Base-by-base conservation (phyloP, 306 rosid genomes). In the Medicago arabica region DNA sequence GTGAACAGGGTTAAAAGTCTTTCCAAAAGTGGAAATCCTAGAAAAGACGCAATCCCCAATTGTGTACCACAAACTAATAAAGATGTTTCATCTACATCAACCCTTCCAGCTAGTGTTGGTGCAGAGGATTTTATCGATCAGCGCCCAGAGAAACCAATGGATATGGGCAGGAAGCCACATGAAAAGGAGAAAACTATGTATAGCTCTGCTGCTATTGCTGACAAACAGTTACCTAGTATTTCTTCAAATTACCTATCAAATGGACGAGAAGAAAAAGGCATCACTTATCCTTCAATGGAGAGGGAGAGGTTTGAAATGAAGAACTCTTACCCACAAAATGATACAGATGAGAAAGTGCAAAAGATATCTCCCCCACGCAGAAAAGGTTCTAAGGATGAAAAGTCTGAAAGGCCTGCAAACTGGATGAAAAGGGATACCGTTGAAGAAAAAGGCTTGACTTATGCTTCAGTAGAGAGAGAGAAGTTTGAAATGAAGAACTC, bases 1-100 rank as follows among this genome's bases (percentile, higher is more conserved):
- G 72, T 67, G 74, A 78, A 69, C 88, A 96, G 99, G 88, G 99
- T 96, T 71, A 96, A 96, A 86, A 96, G 98, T 86, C 92, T 96
- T 10, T 96, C 99, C 31, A 92, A 89, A 81, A 87, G 94, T 86
- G 98, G 98, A 62, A 96, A 90, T 87, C 82, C 92, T 54, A 89
- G 85, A 81, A 96, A 88, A 88, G 99, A 96, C 50, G 96, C 78
- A 80, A 77, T 89, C 14, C 75, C 80, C 40, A 89, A 79, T 87
- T 72, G 85, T 73, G 79, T 77, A 39, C 90, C 85, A 40, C 83
- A 88, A 77, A 60, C 61, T 67, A 84, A 79, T 75, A 95, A 86
- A 83, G 99, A 92, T 70, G 83, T 86, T 79, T 77, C 88, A 38
- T 84, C 92, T 8, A 75, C 81, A 25, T 81, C 88, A 28, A 78